Conservation (phyloP, 331 rosid species). For the Malus hybrid region DNA sequence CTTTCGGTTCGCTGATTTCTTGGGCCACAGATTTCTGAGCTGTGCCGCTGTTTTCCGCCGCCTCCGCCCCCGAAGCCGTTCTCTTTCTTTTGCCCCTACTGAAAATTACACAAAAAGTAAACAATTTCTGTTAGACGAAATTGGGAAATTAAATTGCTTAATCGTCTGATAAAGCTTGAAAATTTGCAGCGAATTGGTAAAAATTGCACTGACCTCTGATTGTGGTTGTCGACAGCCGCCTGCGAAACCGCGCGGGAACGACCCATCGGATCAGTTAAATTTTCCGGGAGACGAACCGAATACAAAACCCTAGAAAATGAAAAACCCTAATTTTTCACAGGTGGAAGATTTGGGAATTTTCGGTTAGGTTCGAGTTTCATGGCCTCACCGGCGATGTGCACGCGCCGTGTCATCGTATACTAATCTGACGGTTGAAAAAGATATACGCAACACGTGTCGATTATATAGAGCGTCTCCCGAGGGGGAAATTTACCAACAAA, state of each 20-base stretch:
- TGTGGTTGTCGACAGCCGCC: conserved; percentile 38
- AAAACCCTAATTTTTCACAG: not conserved
- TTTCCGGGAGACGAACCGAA: not conserved
- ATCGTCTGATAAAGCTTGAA: conserved; percentile 3
- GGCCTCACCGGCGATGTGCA: not conserved
- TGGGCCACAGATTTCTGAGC: conserved; percentile 15
- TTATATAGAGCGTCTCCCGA: too few species aligned
- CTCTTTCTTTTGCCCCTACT: conserved; percentile 59
- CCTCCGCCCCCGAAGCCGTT: conserved; percentile 38
- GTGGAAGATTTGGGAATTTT: not conserved
- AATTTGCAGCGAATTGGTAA: not conserved
- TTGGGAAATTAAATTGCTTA: not conserved
- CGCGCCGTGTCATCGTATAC: not conserved
- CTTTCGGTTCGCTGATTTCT: conserved; percentile 34
- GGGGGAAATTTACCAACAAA: not conserved
- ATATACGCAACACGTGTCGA: not conserved
- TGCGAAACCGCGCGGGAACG: conserved; percentile 60
- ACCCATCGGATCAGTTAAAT: conserved; percentile 46
- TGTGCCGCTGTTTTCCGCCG: conserved; percentile 18
- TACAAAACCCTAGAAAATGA: not conserved
- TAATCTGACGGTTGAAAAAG: not conserved
- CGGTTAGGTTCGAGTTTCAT: not conserved
- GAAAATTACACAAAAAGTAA: not conserved
- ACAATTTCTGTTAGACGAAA: conserved; percentile 2
- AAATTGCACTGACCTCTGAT: conserved; percentile 31